Conservation (phyloP, 2,329 filamentous ascomycete species). For the Helotiales sp. region DNA sequence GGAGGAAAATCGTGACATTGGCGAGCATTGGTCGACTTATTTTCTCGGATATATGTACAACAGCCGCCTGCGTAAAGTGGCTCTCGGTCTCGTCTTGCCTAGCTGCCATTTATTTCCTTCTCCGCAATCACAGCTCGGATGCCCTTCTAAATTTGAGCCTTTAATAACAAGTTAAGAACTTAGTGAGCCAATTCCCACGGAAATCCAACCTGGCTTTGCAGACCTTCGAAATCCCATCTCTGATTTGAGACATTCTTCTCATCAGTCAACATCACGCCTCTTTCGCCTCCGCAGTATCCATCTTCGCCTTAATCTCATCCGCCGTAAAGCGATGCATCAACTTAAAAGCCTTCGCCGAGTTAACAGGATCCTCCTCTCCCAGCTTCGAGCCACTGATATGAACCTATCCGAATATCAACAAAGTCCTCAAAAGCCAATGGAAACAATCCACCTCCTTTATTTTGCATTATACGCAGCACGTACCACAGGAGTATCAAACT, state of each 20-base stretch:
- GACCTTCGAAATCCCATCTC: neutral
- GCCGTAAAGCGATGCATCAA: constrained; percentile 79
- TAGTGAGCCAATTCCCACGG: neutral
- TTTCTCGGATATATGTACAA: too few relatives aligned
- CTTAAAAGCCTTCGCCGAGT: constrained; percentile 57
- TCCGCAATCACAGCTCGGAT: too few relatives aligned
- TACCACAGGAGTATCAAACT: constrained; percentile 83
- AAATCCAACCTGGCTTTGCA: neutral
- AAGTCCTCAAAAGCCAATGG: neutral
- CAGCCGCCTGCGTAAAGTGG: too few relatives aligned
- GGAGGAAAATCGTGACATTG: too few relatives aligned
- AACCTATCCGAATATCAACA: constrained; percentile 47
- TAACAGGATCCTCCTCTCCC: constrained; percentile 54
- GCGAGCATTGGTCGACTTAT: too few relatives aligned
- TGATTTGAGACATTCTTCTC: neutral
- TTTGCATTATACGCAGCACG: constrained; percentile 7
- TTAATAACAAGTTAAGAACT: too few relatives aligned
- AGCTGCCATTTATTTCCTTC: too few relatives aligned
- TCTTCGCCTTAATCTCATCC: constrained; percentile 68
- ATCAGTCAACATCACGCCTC: neutral
- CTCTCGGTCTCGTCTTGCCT: too few relatives aligned
- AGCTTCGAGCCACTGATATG: constrained; percentile 63
- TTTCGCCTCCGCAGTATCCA: constrained; percentile 56
- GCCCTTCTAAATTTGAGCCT: neutral
- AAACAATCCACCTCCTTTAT: neutral